Evolutionary conservation across 257 asterid species (phyloP).

Genomic region (Sherardia arvensis): DNA sequence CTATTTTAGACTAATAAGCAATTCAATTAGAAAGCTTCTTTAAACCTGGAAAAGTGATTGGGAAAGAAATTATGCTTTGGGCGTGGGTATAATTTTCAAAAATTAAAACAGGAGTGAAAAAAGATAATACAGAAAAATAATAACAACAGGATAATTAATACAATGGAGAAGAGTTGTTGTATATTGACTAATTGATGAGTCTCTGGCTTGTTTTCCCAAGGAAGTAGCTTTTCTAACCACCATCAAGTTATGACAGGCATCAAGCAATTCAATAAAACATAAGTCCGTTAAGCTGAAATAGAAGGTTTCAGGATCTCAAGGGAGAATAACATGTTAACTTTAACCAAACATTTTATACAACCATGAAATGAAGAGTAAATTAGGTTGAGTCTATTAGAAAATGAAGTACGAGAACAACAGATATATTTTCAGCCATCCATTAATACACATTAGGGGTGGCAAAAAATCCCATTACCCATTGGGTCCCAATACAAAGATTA

Average conservation of each 20-base stretch:
- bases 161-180: neutral
- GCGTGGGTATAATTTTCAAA: neutral
- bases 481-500: too few relatives aligned
- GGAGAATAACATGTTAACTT: neutral
- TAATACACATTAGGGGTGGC: too few relatives aligned
- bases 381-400: neutral
- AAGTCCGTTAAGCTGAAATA: neutral
- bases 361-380: neutral
- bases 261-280: too few relatives aligned
- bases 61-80: too few relatives aligned
- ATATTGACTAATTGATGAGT: too few relatives aligned
- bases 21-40: too few relatives aligned
- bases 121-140: too few relatives aligned
- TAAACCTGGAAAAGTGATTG: neutral
- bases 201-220: too few relatives aligned
- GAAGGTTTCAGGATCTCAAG: neutral
- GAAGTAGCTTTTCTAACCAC: too few relatives aligned
- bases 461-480: too few relatives aligned
- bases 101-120: too few relatives aligned
- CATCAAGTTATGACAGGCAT: too few relatives aligned
- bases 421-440: neutral
- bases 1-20: neutral
- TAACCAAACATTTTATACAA: neutral
- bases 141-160: neutral
- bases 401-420: neutral